A percentile compares a stretch with the other conserved stretches of the same genome.
Evolutionary conservation across 1,284 basidiomycete species (phyloP).

Genomic region (Rhodotorula sp.): DNA sequence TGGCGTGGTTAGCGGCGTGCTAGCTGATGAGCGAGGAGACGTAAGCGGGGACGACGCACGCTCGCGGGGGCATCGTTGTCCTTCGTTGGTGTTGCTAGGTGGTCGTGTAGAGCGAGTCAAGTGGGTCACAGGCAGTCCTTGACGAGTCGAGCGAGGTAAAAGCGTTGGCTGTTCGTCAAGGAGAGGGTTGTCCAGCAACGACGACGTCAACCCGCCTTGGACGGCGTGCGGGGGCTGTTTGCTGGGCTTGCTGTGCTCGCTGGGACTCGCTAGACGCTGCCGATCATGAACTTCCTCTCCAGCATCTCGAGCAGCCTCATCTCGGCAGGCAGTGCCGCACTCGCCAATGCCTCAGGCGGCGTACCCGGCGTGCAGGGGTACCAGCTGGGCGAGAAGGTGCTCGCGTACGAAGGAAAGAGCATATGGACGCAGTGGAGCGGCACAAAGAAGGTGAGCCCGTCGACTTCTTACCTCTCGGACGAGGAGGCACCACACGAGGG

Average conservation of each 20-base stretch:
- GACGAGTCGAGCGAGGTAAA: too few species aligned
- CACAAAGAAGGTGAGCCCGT: conserved; percentile 71
- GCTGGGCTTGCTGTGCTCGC: neutral
- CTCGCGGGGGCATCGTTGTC: conserved; percentile 73
- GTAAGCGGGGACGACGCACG: conserved; percentile 49
- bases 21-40: neutral
- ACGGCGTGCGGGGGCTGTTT: neutral
- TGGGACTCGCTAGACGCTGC: neutral
- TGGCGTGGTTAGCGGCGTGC: conserved; percentile 3
- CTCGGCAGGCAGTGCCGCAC: conserved; percentile 24
- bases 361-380: conserved; percentile 54
- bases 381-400: conserved; percentile 72
- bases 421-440: conserved; percentile 87
- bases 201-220: neutral
- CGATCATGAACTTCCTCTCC: conserved; percentile 28
- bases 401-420: conserved; percentile 62
- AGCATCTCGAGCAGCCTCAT: conserved; percentile 29
- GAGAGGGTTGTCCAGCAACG: neutral
- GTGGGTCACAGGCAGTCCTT: neutral
- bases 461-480: neutral
- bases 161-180: too few species aligned
- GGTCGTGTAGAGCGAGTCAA: neutral
- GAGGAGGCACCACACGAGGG: too few species aligned
- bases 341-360: conserved; percentile 18
- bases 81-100: neutral